Percentiles rank a stretch among this genome's conserved stretches.
These are phyloP conservation scores for Passalora sequoiae DNA, from an alignment of 2,329 filamentous ascomycete genomes.

Conservation along the genomic window DNA sequence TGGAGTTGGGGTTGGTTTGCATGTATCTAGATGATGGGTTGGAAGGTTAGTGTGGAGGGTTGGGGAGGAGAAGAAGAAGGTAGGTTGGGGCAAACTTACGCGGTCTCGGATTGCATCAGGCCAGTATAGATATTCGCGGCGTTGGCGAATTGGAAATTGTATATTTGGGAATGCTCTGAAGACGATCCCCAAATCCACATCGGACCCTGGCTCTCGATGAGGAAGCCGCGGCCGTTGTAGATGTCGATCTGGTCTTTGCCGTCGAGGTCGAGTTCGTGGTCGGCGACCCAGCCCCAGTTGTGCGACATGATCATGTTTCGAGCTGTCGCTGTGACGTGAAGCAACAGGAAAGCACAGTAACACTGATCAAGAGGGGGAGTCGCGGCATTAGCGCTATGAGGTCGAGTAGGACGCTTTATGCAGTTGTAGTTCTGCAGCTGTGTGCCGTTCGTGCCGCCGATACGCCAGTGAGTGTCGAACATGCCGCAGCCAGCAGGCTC, in stretches of 20 bases:
- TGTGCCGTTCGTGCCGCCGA: slow-evolving; percentile 46
- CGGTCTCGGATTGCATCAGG: slow-evolving; percentile 83
- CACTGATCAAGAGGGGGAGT: too few relatives aligned
- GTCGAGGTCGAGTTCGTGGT: slow-evolving; percentile 76
- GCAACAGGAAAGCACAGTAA: slow-evolving; percentile 59
- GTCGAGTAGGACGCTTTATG: slow-evolving; percentile 63
- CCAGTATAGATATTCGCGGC: slow-evolving; percentile 77
- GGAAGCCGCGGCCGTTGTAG: slow-evolving; percentile 78
- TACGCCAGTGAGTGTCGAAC: slow-evolving; percentile 91
- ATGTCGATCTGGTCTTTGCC: slow-evolving; percentile 73
- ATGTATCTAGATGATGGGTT: slow-evolving; percentile 48
- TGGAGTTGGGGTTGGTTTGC: slow-evolving; percentile 74
- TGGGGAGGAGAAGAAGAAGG: slow-evolving; percentile 16
- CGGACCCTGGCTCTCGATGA: slow-evolving; percentile 56
- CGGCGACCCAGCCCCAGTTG: slow-evolving; percentile 85
- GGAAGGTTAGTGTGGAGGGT: slow-evolving; percentile 3
- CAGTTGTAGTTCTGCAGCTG: slow-evolving; percentile 72
- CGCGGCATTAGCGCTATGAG: slow-evolving; percentile 47
- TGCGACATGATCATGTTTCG: slow-evolving; percentile 74
- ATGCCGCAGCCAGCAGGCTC: slow-evolving; percentile 67
- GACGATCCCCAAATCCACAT: slow-evolving; percentile 61
- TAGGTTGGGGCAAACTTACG: too few relatives aligned
- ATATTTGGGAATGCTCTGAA: slow-evolving; percentile 56
- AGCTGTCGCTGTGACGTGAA: slow-evolving; percentile 48
- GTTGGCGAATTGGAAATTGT: slow-evolving; percentile 78